Percentiles rank a stretch among this genome's conserved stretches.
Conservation (phyloP, 2,329 filamentous ascomycete species). For the Pseudonectria foliicola region DNA sequence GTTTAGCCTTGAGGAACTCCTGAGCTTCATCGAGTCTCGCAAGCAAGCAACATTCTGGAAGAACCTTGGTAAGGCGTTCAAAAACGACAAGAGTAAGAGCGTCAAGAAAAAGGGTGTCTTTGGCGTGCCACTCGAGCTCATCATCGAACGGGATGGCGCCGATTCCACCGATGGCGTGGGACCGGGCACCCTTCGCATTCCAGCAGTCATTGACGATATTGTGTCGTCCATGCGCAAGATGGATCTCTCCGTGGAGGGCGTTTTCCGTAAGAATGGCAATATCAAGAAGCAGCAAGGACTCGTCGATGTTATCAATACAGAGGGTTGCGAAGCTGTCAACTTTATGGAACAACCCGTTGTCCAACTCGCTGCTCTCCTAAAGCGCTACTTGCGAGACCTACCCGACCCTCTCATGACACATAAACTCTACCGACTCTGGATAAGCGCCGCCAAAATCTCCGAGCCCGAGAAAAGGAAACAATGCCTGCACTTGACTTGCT, state of each 20-base stretch:
- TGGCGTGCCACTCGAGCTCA: slow-evolving; percentile 76
- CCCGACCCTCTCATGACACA: slow-evolving; percentile 92
- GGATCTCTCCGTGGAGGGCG: slow-evolving; percentile 97
- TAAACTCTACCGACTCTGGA: slow-evolving; percentile 87
- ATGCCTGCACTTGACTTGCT: slow-evolving; percentile 84
- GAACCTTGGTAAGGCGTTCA: slow-evolving; percentile 94
- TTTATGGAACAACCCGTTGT: slow-evolving; percentile 85
- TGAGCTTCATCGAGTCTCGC: slow-evolving; percentile 86
- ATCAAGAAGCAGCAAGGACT: slow-evolving; percentile 88
- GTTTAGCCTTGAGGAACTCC: slow-evolving; percentile 88
- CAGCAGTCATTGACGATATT: slow-evolving; percentile 90
- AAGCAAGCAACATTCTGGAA: slow-evolving; percentile 93
- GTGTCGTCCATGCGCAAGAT: slow-evolving; percentile 95
- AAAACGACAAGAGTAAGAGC: slow-evolving; percentile 69
- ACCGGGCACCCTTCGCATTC: slow-evolving; percentile 81
- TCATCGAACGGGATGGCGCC: slow-evolving; percentile 88
- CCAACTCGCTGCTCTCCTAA: slow-evolving; percentile 86
- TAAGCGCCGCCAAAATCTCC: slow-evolving; percentile 79
- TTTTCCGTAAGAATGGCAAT: slow-evolving; percentile 98
- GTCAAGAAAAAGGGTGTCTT: slow-evolving; percentile 93
- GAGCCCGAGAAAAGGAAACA: slow-evolving; percentile 77
- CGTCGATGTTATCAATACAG: slow-evolving; percentile 76
- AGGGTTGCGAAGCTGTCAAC: slow-evolving; percentile 78
- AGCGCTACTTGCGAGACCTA: slow-evolving; percentile 90
- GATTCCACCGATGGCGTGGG: slow-evolving; percentile 98